These are phyloP conservation scores for Yarrowia osloensis DNA, from an alignment of 805 yeast genomes.

Conservation along the genomic window DNA sequence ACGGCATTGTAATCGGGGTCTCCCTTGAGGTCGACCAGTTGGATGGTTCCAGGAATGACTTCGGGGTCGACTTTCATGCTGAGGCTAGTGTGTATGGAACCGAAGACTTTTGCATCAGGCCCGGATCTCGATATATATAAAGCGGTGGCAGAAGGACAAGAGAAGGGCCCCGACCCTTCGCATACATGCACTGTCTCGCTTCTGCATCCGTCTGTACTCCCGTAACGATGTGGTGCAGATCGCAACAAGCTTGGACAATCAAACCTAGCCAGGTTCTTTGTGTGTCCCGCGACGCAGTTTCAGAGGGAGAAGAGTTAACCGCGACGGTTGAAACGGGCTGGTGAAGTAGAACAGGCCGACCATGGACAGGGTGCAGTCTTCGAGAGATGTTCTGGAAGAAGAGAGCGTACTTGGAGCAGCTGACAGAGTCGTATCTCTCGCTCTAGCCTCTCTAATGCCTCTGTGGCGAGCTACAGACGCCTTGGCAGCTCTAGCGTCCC, in stretches of 20 bases:
- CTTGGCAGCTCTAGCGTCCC: background rate
- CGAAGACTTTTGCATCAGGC: background rate
- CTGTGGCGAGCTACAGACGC: background rate
- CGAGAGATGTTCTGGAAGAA: background rate
- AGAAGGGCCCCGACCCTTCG: background rate
- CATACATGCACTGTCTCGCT: background rate
- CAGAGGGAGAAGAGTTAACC: background rate
- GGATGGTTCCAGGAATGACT: constrained; percentile 26
- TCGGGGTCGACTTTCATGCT: constrained; percentile 6
- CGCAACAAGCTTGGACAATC: constrained; percentile 8
- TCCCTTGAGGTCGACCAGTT: constrained; percentile 21
- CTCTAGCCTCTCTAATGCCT: background rate
- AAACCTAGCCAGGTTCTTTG: background rate
- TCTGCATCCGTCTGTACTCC: constrained; percentile 18
- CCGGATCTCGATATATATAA: background rate
- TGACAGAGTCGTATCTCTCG: background rate
- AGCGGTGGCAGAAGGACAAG: background rate
- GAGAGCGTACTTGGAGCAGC: background rate
- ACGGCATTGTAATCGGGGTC: constrained; percentile 24
- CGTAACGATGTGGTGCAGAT: constrained; percentile 8
- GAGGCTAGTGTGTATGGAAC: background rate
- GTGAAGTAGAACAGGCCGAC: background rate
- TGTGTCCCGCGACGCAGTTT: background rate
- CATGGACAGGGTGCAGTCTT: background rate
- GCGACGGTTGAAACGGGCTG: background rate